A percentile compares a stretch with the other conserved stretches of the same genome.
Conservation (phyloP, 495 filamentous ascomycete species). For the Darksidea phi region DNA sequence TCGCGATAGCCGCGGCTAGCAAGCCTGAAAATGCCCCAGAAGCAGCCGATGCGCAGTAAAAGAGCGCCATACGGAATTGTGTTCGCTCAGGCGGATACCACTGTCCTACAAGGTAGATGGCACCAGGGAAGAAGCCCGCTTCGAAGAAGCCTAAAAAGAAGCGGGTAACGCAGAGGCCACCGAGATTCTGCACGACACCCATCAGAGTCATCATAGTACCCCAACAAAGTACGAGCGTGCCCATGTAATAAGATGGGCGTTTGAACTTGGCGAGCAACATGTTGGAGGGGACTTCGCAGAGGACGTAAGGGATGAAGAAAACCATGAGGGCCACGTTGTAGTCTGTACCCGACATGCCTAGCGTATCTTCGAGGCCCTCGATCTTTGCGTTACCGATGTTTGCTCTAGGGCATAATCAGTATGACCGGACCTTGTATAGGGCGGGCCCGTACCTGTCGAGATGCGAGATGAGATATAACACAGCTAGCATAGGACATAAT, state of each 20-base stretch:
- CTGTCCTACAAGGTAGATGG: constrained; percentile 46
- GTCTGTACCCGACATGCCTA: constrained; percentile 9
- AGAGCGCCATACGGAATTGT: constrained; percentile 45
- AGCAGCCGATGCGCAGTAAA: constrained; percentile 59
- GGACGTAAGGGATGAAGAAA: constrained; percentile 11
- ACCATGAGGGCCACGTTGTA: constrained; percentile 18
- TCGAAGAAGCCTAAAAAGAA: constrained; percentile 4
- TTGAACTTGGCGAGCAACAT: too few relatives aligned
- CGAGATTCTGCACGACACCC: not conserved
- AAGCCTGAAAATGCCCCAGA: constrained; percentile 61
- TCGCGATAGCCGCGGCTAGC: constrained; percentile 43
- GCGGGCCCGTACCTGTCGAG: constrained; percentile 47
- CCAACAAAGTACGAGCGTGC: not conserved
- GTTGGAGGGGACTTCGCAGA: too few relatives aligned
- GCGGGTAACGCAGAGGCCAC: not conserved
- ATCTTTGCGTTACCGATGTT: constrained; percentile 26
- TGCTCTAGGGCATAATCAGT: constrained; percentile 11
- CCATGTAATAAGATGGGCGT: too few relatives aligned
- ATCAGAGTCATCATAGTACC: not conserved
- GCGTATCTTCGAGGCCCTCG: constrained; percentile 5
- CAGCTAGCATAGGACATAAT: constrained; percentile 45
- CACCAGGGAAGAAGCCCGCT: constrained; percentile 45
- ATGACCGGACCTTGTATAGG: too few relatives aligned
- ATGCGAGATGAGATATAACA: constrained; percentile 48
- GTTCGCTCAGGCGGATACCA: constrained; percentile 45